Conservation (phyloP, 139 green algal genomes). For the Picochlorum sp. region DNA sequence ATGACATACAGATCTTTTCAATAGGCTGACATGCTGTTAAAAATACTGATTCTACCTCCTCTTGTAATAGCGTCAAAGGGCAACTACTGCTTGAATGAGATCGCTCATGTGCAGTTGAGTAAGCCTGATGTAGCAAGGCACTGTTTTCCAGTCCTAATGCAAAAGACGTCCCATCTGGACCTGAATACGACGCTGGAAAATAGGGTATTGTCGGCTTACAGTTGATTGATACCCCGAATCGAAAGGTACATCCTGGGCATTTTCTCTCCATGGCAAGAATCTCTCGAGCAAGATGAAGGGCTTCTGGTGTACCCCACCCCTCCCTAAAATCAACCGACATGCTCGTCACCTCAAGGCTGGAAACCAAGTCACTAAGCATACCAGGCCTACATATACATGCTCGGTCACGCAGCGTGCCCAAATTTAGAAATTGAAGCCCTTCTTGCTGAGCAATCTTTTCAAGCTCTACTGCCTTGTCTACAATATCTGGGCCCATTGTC, state of each 20-base stretch:
- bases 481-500: no score
- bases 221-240: slow-evolving; percentile 28
- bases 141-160: slow-evolving; percentile 35
- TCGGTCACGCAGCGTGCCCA: neutral
- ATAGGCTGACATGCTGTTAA: neutral
- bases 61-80: neutral
- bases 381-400: neutral
- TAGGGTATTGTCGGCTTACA: slow-evolving; percentile 29
- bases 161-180: slow-evolving; percentile 11
- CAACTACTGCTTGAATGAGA: neutral
- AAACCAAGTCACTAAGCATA: neutral
- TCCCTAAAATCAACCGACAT: slow-evolving; percentile 1
- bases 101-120: neutral
- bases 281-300: neutral
- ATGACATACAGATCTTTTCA: slow-evolving; percentile 7
- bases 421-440: neutral
- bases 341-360: slow-evolving; percentile 3
- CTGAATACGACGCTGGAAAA: slow-evolving; percentile 33
- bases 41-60: neutral
- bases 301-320: slow-evolving; percentile 9
- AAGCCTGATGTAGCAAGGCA: slow-evolving; percentile 26
- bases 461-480: neutral
- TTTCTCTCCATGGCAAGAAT: slow-evolving; percentile 10
- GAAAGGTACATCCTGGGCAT: slow-evolving; percentile 20
- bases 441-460: neutral